These are phyloP conservation scores for Ophiostoma perfectum DNA, from an alignment of 2,329 filamentous ascomycete species.

Conservation along the genomic window DNA sequence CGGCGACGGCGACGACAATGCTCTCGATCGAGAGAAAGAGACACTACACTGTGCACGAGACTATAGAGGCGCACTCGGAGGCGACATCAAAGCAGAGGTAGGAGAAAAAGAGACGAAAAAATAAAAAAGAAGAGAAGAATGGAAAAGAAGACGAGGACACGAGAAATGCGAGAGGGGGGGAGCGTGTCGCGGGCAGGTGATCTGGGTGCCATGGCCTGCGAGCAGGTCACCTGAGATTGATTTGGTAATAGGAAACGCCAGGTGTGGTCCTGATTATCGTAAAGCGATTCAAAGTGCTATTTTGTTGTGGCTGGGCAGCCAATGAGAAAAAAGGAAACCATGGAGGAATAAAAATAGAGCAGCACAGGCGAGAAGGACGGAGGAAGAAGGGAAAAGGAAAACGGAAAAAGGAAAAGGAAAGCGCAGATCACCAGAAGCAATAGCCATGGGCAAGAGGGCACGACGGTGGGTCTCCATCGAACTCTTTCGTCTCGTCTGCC, in stretches of 20 bases:
- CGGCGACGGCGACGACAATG: background rate
- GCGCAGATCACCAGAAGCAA: background rate
- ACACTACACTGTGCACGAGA: background rate
- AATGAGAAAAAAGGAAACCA: constrained; percentile 39
- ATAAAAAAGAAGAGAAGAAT: constrained; percentile 9
- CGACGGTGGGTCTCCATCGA: background rate
- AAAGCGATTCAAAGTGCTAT: constrained; percentile 13
- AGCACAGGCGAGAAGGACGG: background rate
- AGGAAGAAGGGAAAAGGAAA: background rate
- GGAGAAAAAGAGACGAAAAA: background rate
- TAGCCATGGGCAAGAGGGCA: background rate
- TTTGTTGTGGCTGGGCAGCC: constrained; percentile 28
- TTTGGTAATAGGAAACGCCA: background rate
- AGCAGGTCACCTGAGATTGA: constrained; percentile 7
- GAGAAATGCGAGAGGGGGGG: constrained; percentile 25
- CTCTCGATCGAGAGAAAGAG: background rate
- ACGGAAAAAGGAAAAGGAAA: background rate
- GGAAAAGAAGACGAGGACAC: background rate
- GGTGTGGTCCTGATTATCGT: constrained; percentile 3
- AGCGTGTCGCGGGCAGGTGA: constrained; percentile 26
- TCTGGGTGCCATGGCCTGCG: constrained; percentile 6
- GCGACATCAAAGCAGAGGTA: background rate
- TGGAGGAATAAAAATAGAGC: background rate
- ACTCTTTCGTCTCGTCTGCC: constrained; percentile 6
- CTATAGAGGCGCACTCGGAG: background rate